These are phyloP conservation scores for Dryadomyces quercivorus DNA, from an alignment of 2,329 filamentous ascomycete species.

Conservation along the genomic window DNA sequence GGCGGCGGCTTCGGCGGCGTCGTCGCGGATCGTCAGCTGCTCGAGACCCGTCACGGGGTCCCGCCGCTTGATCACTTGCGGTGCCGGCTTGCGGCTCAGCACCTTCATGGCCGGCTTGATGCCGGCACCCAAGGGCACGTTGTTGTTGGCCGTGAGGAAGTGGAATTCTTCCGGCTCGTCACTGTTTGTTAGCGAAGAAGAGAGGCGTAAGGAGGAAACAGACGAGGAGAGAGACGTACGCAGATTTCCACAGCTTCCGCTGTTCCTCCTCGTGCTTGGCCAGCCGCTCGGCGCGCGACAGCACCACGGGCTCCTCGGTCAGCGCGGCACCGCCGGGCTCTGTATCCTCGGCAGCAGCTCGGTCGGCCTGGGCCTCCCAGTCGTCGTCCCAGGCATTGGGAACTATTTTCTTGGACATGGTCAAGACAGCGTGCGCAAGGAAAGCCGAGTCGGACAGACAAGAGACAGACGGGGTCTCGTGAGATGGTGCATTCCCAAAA, in stretches of 20 bases:
- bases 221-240: conserved; percentile 44
- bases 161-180: conserved; percentile 65
- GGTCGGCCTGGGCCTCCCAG: conserved; percentile 72
- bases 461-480: background rate
- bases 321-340: background rate
- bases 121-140: conserved; percentile 47
- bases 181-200: conserved; percentile 31
- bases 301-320: conserved; percentile 22
- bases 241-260: conserved; percentile 77
- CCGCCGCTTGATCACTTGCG: conserved; percentile 44
- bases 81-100: conserved; percentile 67
- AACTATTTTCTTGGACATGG: conserved; percentile 33
- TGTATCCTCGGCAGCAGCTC: conserved; percentile 16
- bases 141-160: conserved; percentile 36
- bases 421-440: background rate
- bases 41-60: conserved; percentile 39
- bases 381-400: conserved; percentile 85
- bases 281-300: conserved; percentile 65
- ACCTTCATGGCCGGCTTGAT: conserved; percentile 79
- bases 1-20: conserved; percentile 55
- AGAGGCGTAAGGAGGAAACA: too few relatives aligned
- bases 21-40: conserved; percentile 30
- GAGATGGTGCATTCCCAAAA: background rate
- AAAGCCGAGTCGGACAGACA: background rate
- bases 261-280: conserved; percentile 76